These are phyloP conservation scores for Lepidium africanum DNA, from an alignment of 345 rosid genomes.

Conservation along the genomic window DNA sequence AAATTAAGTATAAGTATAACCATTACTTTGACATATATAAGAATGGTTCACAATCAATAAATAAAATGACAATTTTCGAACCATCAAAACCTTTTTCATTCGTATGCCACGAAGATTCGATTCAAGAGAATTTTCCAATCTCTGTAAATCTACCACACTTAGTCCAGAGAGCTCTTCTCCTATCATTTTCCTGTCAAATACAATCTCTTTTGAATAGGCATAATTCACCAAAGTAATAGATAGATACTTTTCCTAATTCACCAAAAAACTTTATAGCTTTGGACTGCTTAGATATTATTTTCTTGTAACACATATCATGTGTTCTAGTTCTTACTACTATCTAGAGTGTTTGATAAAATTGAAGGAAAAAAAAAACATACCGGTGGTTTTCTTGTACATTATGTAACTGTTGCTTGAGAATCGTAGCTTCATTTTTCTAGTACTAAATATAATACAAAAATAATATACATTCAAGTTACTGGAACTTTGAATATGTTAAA, in stretches of 20 bases:
- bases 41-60: background rate
- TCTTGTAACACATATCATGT: too few relatives aligned
- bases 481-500: background rate
- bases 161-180: conserved; percentile 81
- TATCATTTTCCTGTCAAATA: conserved; percentile 53
- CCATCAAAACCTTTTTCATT: conserved; percentile 43
- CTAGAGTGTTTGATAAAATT: background rate
- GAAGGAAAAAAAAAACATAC: conserved; percentile 30
- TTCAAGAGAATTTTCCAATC: conserved; percentile 65
- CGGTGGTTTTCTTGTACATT: conserved; percentile 72
- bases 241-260: background rate
- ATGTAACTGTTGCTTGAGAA: conserved; percentile 63
- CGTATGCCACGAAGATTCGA: conserved; percentile 58
- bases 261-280: background rate
- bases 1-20: background rate
- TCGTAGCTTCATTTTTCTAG: conserved; percentile 78
- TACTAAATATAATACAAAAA: conserved; percentile 39
- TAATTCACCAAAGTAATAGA: background rate
- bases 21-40: too few relatives aligned
- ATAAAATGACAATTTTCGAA: background rate
- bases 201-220: conserved; percentile 10
- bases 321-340: background rate
- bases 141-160: conserved; percentile 47
- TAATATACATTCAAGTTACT: background rate
- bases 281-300: background rate